Percentiles rank a stretch among this genome's conserved stretches.
These are phyloP conservation scores for Ophiocordyceps camponoti-floridani DNA, from an alignment of 2,329 filamentous ascomycete genomes.

Conservation along the genomic window DNA sequence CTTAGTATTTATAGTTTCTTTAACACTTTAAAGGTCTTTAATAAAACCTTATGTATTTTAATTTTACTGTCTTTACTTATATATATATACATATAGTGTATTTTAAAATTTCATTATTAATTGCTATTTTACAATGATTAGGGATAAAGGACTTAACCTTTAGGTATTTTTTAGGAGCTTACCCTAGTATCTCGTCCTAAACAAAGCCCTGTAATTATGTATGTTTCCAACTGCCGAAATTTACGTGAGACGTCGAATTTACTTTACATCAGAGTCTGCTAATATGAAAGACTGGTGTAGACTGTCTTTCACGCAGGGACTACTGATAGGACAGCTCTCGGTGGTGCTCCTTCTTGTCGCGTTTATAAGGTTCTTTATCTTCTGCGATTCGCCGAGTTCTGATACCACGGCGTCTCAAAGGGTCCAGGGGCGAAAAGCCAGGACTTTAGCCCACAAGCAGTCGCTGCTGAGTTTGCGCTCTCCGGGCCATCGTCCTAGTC, in stretches of 20 bases:
- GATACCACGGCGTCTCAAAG: constrained; percentile 62
- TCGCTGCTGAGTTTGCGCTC: constrained; percentile 48
- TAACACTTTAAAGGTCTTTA: no score
- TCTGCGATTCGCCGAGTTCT: constrained; percentile 76
- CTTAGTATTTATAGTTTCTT: no score
- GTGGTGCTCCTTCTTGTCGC: constrained; percentile 80
- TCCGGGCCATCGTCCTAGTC: constrained; percentile 19
- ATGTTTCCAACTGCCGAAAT: no score
- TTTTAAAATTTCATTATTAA: no score
- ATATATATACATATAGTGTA: no score
- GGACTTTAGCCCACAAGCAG: constrained; percentile 59
- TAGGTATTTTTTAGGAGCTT: no score
- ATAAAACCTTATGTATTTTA: no score
- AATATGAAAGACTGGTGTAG: constrained; percentile 22
- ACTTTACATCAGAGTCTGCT: neutral
- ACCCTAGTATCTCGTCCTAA: no score
- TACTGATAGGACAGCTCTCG: constrained; percentile 83
- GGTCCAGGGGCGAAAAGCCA: constrained; percentile 54
- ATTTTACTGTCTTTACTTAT: no score
- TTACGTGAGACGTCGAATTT: neutral
- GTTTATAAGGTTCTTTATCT: constrained; percentile 99
- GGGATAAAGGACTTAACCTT: no score
- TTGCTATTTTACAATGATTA: no score
- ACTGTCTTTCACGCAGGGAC: constrained; percentile 81
- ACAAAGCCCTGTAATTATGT: no score